Conservation (phyloP, 2,329 filamentous ascomycete genomes). For the Penicillium digitatum region DNA sequence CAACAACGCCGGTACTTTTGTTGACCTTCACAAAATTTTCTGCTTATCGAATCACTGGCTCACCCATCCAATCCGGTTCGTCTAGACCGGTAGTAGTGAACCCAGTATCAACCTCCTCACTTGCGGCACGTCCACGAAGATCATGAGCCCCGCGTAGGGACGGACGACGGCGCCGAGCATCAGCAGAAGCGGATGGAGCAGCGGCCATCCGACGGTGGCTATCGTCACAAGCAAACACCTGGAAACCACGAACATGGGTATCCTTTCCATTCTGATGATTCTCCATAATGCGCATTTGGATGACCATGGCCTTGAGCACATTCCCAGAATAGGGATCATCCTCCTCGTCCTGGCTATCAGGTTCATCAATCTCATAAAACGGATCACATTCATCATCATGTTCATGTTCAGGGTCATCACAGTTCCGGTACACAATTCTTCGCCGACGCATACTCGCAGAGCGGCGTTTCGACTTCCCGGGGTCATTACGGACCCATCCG, state of each 20-base stretch:
- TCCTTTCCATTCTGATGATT: conserved; percentile 99
- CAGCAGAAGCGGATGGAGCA: conserved; percentile 34
- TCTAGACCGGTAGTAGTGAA: conserved; percentile 31
- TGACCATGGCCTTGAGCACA: conserved; percentile 78
- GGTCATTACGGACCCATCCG: conserved; percentile 27
- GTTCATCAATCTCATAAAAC: conserved; percentile 28
- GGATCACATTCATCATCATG: conserved; percentile 17
- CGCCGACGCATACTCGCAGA: conserved; percentile 10
- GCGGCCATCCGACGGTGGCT: conserved; percentile 29
- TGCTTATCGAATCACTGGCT: conserved; percentile 45
- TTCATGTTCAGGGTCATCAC: conserved; percentile 10
- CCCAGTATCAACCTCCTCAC: conserved; percentile 27
- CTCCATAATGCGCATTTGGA: conserved; percentile 87
- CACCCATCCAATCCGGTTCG: conserved; percentile 50
- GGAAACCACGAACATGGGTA: conserved; percentile 90
- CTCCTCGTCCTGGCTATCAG: conserved; percentile 27
- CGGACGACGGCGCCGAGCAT: conserved; percentile 28
- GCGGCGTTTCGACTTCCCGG: conserved; percentile 14
- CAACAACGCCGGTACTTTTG: conserved; percentile 2
- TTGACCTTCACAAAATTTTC: neutral
- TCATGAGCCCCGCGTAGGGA: conserved; percentile 28
- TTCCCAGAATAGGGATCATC: conserved; percentile 56
- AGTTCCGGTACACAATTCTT: conserved; percentile 15
- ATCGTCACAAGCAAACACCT: conserved; percentile 65
- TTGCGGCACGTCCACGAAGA: conserved; percentile 18